Evolutionary conservation across 495 filamentous ascomycete species (phyloP).

Genomic region (Penicillium lagena): DNA sequence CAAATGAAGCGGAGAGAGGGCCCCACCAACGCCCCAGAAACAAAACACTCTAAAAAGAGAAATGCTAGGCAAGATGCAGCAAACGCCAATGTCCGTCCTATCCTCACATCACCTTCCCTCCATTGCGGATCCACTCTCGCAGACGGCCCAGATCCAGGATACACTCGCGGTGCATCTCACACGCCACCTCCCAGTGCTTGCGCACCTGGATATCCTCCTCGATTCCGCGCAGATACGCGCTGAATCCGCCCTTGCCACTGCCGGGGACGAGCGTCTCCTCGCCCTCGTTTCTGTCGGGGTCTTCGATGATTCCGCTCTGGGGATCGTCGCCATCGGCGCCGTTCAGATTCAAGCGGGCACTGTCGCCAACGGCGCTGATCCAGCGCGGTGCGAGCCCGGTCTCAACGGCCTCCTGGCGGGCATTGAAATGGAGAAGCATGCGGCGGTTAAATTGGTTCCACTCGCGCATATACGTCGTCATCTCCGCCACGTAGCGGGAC

Average conservation of each 20-base stretch:
- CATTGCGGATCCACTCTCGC: constrained; percentile 42
- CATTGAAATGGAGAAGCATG: constrained; percentile 62
- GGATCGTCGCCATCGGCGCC: constrained; percentile 5
- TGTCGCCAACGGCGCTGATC: constrained; percentile 51
- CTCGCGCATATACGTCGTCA: constrained; percentile 61
- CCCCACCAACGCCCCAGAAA: neutral
- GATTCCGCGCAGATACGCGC: constrained; percentile 53
- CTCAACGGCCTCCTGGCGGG: constrained; percentile 50
- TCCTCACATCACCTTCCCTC: constrained; percentile 24
- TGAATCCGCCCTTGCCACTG: constrained; percentile 37
- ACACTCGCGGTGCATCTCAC: constrained; percentile 55
- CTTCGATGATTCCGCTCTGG: constrained; percentile 3
- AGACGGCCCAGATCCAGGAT: constrained; percentile 54
- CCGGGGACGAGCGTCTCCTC: constrained; percentile 24
- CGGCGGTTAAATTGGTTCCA: constrained; percentile 61
- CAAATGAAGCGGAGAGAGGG: too few relatives aligned
- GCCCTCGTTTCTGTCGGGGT: constrained; percentile 9
- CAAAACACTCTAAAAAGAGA: neutral
- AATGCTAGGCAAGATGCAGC: too few relatives aligned
- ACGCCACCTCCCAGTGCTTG: constrained; percentile 57
- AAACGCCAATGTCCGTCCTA: neutral
- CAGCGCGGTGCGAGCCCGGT: constrained; percentile 45
- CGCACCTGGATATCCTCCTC: constrained; percentile 59
- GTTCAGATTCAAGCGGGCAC: constrained; percentile 20
- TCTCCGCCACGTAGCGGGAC: constrained; percentile 53